Base-by-base conservation (phyloP, 805 yeast genomes). In the Komagataella kurtzmanii region DNA sequence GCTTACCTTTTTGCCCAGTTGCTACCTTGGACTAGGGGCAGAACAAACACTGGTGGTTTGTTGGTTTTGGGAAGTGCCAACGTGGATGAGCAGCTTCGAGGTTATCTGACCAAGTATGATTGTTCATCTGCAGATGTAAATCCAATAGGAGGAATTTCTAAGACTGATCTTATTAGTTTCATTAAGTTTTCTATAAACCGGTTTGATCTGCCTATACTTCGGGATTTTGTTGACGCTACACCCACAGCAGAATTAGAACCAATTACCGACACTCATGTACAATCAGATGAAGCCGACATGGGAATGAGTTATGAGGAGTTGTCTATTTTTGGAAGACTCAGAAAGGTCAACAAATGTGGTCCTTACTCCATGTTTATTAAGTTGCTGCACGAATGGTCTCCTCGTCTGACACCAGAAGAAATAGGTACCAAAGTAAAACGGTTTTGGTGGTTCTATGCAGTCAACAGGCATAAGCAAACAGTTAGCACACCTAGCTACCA, bases 201-300 rank as follows among this genome's bases (percentile, higher is more conserved):
- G 51, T 91, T 85, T 63, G 75, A 85, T 1, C 63, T 91, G 61
- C 96, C 97, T 3, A 76, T 93, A 19, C 71, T 93, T 56, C 68
- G 75, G 47, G 85, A 81, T 7, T 93, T 95, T 64, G 71, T 93
- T 48, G 80, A 77, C 58, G 99, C 99, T 0, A 85, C 93, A 0
- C 99, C 99, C 30, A 91, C 99, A 0, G 99, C 99, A 0, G 99
- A 93, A 65, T 76, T 93, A 50, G 99, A 93, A 62, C 99, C 99
- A 43, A 91, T 88, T 51, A 93, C 99, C 0, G 82, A 85, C 56
- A 75, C 80, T 52, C 91, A 93, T 59, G 95, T 91, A 14, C 99
- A 93, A 66, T 85, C 95, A 36, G 99, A 93, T 65, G 99, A 93
- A 66, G 81, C 79, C 12, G 99, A 93, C 63, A 93, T 93, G 99